Percentiles rank a stretch among this genome's conserved stretches.
phyloP scores from a whole-genome alignment of 208 protist species.

The Tritrichomonas musculus region DNA sequence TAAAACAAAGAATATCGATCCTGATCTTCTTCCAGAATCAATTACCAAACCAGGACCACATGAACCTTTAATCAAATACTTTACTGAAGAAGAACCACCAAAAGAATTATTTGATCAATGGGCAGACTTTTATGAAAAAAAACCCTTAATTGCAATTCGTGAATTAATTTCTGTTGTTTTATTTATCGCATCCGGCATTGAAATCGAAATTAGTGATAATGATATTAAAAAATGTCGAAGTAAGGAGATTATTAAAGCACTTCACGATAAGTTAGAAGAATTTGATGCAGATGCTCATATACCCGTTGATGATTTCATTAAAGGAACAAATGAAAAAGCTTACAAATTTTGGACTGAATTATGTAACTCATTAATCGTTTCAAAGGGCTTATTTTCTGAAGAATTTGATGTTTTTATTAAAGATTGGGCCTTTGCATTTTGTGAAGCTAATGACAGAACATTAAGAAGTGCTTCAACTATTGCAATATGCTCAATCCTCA shows the following conservation, averaged over 20 bases:
- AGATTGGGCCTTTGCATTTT: background rate
- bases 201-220: background rate
- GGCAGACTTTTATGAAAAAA: conserved; percentile 21
- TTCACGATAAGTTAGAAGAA: background rate
- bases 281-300: background rate
- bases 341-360: background rate
- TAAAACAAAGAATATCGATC: background rate
- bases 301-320: background rate
- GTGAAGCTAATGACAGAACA: background rate
- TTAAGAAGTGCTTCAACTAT: background rate
- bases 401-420: conserved; percentile 24
- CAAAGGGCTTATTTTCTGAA: background rate
- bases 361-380: conserved; percentile 7
- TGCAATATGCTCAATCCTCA: background rate
- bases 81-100: background rate
- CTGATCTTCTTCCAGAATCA: background rate
- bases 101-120: background rate
- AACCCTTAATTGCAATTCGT: background rate
- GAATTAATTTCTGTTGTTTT: background rate
- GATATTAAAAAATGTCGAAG: background rate
- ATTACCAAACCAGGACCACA: background rate
- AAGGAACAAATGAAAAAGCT: background rate
- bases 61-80: background rate
- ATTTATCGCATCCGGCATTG: background rate
- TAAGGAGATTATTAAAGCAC: background rate